phyloP scores from a whole-genome alignment of 2,329 filamentous ascomycete genomes.

The Aspergillus uvarum region DNA sequence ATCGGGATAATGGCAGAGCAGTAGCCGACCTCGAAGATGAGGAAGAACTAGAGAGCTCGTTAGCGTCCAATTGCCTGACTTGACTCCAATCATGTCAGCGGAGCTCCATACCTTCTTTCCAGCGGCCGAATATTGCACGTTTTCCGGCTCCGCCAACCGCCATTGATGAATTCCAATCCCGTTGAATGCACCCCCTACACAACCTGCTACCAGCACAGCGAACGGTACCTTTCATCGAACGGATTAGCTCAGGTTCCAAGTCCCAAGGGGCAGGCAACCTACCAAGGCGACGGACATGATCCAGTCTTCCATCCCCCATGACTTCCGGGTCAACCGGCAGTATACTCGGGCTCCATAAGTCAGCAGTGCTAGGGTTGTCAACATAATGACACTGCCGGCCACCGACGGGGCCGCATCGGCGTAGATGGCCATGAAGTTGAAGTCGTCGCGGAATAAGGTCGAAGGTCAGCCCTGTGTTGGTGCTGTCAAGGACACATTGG shows the following conservation, averaged over 20 bases:
- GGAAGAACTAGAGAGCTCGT: slow-evolving; percentile 20
- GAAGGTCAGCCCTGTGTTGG: not conserved
- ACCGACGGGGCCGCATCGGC: slow-evolving; percentile 20
- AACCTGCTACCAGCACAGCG: slow-evolving; percentile 20
- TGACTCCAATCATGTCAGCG: not conserved
- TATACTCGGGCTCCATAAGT: slow-evolving; percentile 22
- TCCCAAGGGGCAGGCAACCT: not conserved
- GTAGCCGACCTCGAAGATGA: slow-evolving; percentile 30
- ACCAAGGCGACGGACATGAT: slow-evolving; percentile 27
- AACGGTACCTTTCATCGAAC: slow-evolving; percentile 17
- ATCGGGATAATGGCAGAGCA: slow-evolving; percentile 27
- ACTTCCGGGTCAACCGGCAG: slow-evolving; percentile 19
- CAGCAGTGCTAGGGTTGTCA: slow-evolving; percentile 20
- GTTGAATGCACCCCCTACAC: slow-evolving; percentile 25
- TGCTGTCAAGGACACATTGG: not conserved
- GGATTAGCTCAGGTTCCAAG: not conserved
- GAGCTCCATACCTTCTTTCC: slow-evolving; percentile 19
- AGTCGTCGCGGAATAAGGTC: not conserved
- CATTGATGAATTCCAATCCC: slow-evolving; percentile 21
- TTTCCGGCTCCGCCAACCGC: slow-evolving; percentile 17
- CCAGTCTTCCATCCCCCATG: slow-evolving; percentile 26
- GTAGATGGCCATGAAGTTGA: slow-evolving; percentile 21
- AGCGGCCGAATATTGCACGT: slow-evolving; percentile 17
- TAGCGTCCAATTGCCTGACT: not conserved
- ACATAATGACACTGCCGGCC: slow-evolving; percentile 22